These are phyloP conservation scores for Filobasidium floriforme DNA, from an alignment of 768 basidiomycete species.

Conservation along the genomic window DNA sequence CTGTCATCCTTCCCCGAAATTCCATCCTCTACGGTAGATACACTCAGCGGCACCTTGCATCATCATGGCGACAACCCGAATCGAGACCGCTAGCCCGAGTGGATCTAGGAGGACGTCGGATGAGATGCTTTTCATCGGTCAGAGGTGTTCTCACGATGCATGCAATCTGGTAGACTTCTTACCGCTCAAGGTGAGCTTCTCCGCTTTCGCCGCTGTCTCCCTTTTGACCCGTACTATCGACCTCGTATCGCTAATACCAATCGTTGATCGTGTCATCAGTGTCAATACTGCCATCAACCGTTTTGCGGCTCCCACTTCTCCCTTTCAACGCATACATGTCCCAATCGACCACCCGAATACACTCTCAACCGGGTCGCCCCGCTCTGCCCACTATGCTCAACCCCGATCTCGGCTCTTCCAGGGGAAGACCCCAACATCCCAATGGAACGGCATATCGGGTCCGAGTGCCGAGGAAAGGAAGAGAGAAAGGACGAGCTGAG, in stretches of 20 bases:
- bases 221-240: too few relatives aligned
- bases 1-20: too few relatives aligned
- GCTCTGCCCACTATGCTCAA: slow-evolving; percentile 37
- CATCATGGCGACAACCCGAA: background rate
- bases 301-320: slow-evolving; percentile 44
- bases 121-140: slow-evolving; percentile 43
- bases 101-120: slow-evolving; percentile 13
- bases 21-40: too few relatives aligned
- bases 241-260: background rate
- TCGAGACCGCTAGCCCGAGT: background rate
- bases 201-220: background rate
- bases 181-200: slow-evolving; percentile 39
- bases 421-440: slow-evolving; percentile 21
- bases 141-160: slow-evolving; percentile 39
- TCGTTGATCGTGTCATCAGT: slow-evolving; percentile 26
- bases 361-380: slow-evolving; percentile 41
- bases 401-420: slow-evolving; percentile 21
- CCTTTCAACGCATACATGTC: slow-evolving; percentile 38
- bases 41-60: too few relatives aligned
- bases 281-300: slow-evolving; percentile 41
- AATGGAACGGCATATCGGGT: slow-evolving; percentile 21
- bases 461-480: slow-evolving; percentile 28
- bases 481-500: slow-evolving; percentile 34
- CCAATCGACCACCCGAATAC: slow-evolving; percentile 34
- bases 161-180: slow-evolving; percentile 44